Evolutionary conservation across 2,329 filamentous ascomycete genomes (phyloP), one percentile per base, ranked within the genome.

Genomic region (Colletotrichum sp.): DNA sequence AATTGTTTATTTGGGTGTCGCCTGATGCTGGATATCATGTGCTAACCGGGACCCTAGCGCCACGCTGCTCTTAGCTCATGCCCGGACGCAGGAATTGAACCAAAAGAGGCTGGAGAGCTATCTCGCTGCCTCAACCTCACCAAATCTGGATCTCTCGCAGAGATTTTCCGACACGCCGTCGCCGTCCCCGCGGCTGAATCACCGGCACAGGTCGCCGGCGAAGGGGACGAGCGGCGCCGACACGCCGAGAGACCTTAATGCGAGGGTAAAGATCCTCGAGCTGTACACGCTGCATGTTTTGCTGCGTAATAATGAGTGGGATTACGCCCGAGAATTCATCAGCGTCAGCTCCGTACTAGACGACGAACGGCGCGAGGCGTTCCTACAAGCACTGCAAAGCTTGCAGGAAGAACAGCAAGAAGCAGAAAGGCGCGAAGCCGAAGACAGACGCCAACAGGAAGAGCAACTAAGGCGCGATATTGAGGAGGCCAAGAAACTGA

Each of bases 201-300:
- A 83, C 74, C 82, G 87, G 36, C 85, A 86, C 75, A 84, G 84
- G 64, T 89, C 89, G 24, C 85, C 85, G 3, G 87, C 88, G 21
- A 88, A 85, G 78, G 87, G 86, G 38, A 81, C 86, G 18, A 91
- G 90, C 75, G 95, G 95, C 74, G 93, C 95, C 55, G 93, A 95
- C 81, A 97, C 95, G 0, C 95, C 95, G 0, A 92, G 95, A 77
- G 95, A 98, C 82, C 91, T 98, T 43, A 93, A 94, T 79, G 93
- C 95, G 6, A 91, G 96, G 61, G 93, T 98, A 78, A 98, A 97
- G 86, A 94, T 99, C 56, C 91, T 99, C 66, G 97, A 99, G 85
- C 89, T 99, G 10, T 99, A 98, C 84, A 97, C 96, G 2, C 90
- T 99, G 6, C 97, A 99, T 82, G 95, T 98, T 9, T 91, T 99